Base-by-base conservation (phyloP, 2,329 filamentous ascomycete species). In the Pestalotiopsis sp. region DNA sequence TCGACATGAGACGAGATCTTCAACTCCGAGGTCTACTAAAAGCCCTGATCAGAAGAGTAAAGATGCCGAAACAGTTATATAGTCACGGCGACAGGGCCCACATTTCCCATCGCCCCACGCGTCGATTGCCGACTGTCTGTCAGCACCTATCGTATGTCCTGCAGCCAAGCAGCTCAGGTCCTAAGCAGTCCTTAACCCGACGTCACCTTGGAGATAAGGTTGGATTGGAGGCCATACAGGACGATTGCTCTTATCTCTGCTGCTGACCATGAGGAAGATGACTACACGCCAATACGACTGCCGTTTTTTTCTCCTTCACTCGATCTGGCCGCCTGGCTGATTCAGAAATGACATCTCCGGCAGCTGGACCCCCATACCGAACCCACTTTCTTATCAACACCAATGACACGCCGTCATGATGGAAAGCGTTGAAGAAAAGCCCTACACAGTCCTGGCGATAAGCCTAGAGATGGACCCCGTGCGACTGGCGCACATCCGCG, bases 401-500 rank as follows among this genome's bases (percentile, higher is more conserved):
- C 52, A 59, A 66, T 66, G 64, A 57, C 31, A 66, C 5, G 41
- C 31, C 63, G 7, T 31, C 41, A 23, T 49, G n/a, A 59, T 52
- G 14, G 20, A 66, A n/a, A 36, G 12, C 31, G 45, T 49, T 49
- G 25, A 56, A 66, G 63, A 58, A 56, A 66, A 66, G 36, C 41
- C 41, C 49, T 23, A 36, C 27, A 2, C 45, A 56, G 9, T 12
- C 20, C 31, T 12, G 31, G 27, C 36, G 63, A 66, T 66, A 66
- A 66, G 63, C 23, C 45, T 57, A 36, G 25, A 20, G 25, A 17
- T 31, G 52, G 39, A 27, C 17, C n/a, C 20, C 14, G 41, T n/a
- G 45, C 25, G 66, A 68, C 25, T 59, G 65, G 45, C 49, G 49
- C 66, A 73, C 68, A 70, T 73, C 73, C 72, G 73, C 73, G 73